Conservation (phyloP, 805 yeast genomes). For the Candida palmyrensis region DNA sequence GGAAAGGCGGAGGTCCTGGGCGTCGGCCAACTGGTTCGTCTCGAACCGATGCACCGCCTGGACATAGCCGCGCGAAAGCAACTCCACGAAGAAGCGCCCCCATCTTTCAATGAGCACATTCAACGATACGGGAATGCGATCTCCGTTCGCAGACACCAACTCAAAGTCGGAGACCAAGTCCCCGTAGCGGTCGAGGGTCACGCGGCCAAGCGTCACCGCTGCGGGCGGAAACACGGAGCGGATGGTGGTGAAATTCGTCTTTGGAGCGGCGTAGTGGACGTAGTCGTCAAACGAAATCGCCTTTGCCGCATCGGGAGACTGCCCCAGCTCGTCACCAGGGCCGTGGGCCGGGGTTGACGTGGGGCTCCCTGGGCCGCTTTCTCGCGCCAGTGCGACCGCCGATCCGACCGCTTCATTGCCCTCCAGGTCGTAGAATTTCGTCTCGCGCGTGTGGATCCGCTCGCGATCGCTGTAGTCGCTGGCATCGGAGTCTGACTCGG, state of each 20-base stretch:
- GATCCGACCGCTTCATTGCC: not conserved
- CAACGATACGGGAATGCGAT: constrained; percentile 57
- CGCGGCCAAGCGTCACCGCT: constrained; percentile 73
- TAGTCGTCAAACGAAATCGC: constrained; percentile 62
- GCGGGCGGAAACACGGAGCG: constrained; percentile 70
- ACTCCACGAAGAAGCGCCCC: constrained; percentile 65
- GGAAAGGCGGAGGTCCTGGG: constrained; percentile 4
- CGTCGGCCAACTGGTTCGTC: constrained; percentile 12
- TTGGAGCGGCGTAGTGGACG: constrained; percentile 72
- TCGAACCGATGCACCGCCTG: constrained; percentile 45
- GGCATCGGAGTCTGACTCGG: constrained; percentile 2
- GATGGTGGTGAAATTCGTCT: constrained; percentile 58
- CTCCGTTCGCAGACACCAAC: constrained; percentile 65
- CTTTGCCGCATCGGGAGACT: no score
- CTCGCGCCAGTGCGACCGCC: not conserved
- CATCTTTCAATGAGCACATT: constrained; percentile 64
- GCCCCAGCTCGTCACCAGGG: no score
- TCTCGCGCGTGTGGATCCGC: no score
- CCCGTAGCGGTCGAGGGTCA: constrained; percentile 65
- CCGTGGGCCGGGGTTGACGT: no score
- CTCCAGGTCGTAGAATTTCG: constrained; percentile 1
- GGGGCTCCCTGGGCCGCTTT: constrained; percentile 4
- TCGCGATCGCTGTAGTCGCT: not conserved
- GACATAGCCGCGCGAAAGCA: constrained; percentile 61
- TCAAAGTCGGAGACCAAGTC: constrained; percentile 66